Base-by-base conservation (phyloP, 441 rosid genomes). In the Viola pubescens region DNA sequence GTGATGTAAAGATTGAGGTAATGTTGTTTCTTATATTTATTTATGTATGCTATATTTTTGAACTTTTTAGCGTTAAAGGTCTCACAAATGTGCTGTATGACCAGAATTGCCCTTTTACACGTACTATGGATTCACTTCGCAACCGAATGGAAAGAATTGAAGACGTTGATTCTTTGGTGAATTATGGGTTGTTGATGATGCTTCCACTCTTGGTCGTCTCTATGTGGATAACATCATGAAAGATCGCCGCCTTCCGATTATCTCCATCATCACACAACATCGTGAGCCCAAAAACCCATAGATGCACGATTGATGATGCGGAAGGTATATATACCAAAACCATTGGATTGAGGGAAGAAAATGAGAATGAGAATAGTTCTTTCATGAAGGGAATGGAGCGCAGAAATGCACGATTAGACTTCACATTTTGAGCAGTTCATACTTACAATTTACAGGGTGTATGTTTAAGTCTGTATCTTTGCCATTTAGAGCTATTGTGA, bases 161-260 rank as follows among this genome's bases (percentile, higher is more conserved):
- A 61, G 73, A 80, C 58, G 67, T 66, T 0, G 94, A 89, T 69
- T 70, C 76, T 52, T 57, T 87, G 56, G 84, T 86, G 68, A 78
- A 79, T 60, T 83, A 74, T 52, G 84, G 97, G 62, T 59, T 92
- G 75, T 60, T 72, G 3, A 61, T 76, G 52, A 81, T 86, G 87
- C 59, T 87, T 75, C 70, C 79, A 7, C n/a, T 82, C 14, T 63
- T 86, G 70, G 70, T 66, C 52, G 62, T 83, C 55, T 80, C 79
- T 19, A 59, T 70, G 0, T 75, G 82, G 85, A 19, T 83, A 52
- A 74, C 75, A 7, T 13, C 42, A 7, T 80, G 70, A 79, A 60
- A 1, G 26, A 19, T 19, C 52, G 6, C 26, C 48, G 3, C 0
- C 0, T 47, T 44, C 38, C 10, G 54, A 63, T 11, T 6, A n/a